These are phyloP conservation scores for Globisporangium orthogonon DNA, from an alignment of 352 stramenopile genomes.

Conservation along the genomic window DNA sequence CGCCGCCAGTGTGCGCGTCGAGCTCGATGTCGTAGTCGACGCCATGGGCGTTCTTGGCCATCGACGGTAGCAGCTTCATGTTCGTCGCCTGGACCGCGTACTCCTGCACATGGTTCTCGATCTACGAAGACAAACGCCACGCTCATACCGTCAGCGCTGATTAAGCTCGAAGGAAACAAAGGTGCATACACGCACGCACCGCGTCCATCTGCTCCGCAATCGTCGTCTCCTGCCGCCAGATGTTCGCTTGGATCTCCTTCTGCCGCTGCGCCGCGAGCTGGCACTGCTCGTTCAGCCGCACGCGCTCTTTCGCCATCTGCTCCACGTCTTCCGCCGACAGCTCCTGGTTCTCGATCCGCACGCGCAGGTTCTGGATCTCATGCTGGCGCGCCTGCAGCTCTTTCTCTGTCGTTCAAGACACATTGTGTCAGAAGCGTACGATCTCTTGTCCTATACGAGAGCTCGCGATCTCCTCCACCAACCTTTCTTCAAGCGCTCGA, in stretches of 20 bases:
- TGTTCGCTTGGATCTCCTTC: slow-evolving; percentile 46
- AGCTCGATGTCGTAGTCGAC: slow-evolving; percentile 74
- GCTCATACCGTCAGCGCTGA: not conserved
- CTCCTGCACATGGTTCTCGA: slow-evolving; percentile 55
- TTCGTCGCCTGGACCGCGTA: slow-evolving; percentile 77
- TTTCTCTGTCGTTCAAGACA: slow-evolving; percentile 25
- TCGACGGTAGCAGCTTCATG: slow-evolving; percentile 84
- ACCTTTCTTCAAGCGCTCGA: slow-evolving; percentile 76
- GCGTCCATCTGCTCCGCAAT: slow-evolving; percentile 60
- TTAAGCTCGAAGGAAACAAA: no score
- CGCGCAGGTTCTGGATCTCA: slow-evolving; percentile 49
- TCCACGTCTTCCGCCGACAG: slow-evolving; percentile 72
- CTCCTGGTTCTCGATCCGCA: slow-evolving; percentile 75
- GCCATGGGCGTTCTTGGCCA: slow-evolving; percentile 75
- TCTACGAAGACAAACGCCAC: slow-evolving; percentile 15
- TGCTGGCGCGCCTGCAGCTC: slow-evolving; percentile 43
- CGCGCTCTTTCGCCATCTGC: slow-evolving; percentile 60
- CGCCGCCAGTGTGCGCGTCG: slow-evolving; percentile 52
- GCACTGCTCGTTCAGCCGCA: slow-evolving; percentile 67
- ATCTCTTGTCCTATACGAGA: not conserved
- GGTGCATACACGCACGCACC: slow-evolving; percentile 22
- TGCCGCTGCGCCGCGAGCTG: slow-evolving; percentile 57
- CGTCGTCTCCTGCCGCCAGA: slow-evolving; percentile 61
- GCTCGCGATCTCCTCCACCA: slow-evolving; percentile 15
- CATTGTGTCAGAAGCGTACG: not conserved